Percentiles rank a stretch among this genome's conserved stretches.
These are phyloP conservation scores for Malus hybrid DNA, from an alignment of 331 rosid species.

Conservation along the genomic window DNA sequence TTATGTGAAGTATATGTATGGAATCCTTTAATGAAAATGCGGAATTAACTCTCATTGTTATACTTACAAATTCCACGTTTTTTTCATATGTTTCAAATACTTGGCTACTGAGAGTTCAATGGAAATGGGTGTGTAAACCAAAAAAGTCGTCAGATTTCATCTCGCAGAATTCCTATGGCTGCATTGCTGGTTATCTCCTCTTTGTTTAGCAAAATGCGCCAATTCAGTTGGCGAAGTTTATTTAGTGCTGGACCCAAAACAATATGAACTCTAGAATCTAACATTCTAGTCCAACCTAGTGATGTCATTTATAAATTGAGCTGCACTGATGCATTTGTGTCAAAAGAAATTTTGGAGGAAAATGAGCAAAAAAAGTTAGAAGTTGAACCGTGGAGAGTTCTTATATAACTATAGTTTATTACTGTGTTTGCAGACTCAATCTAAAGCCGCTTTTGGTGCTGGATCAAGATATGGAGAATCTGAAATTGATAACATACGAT, in stretches of 20 bases:
- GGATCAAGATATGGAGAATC: constrained; percentile 64
- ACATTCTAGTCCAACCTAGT: not conserved
- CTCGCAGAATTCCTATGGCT: not conserved
- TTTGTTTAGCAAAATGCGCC: not conserved
- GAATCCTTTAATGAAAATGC: not conserved
- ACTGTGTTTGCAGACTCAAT: constrained; percentile 50
- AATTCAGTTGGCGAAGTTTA: not conserved
- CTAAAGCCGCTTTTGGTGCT: constrained; percentile 32
- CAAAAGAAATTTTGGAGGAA: not conserved
- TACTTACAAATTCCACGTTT: not conserved
- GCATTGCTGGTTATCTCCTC: not conserved
- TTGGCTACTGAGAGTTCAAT: not conserved
- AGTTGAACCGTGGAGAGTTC: not conserved
- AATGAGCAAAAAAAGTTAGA: not conserved
- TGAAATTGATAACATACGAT: constrained; percentile 42
- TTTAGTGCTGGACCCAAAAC: not conserved
- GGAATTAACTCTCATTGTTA: not conserved
- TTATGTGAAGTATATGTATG: not conserved
- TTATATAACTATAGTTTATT: not conserved
- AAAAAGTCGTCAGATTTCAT: not conserved
- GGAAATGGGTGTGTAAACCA: not conserved
- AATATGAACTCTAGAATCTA: not conserved
- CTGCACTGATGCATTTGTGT: not conserved
- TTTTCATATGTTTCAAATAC: not conserved
- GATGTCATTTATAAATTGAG: not conserved